Evolutionary conservation across 495 filamentous ascomycete species (phyloP).

Genomic region (Patellaria atrata): DNA sequence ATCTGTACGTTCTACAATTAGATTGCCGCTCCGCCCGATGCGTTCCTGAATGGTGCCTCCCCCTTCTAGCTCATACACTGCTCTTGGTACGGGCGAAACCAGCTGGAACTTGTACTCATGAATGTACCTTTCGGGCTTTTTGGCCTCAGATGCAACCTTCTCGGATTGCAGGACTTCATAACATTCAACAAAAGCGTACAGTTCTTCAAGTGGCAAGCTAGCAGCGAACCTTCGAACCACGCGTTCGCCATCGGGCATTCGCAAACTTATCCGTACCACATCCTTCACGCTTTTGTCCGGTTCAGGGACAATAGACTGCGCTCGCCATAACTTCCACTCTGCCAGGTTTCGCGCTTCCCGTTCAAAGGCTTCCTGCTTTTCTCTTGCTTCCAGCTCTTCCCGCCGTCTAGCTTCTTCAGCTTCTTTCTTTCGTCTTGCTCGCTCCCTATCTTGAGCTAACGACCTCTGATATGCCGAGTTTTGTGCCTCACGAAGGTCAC

Average conservation of each 20-base stretch:
- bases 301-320: conserved; percentile 48
- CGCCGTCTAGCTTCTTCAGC: conserved; percentile 51
- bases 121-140: conserved; percentile 50
- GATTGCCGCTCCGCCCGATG: conserved; percentile 71
- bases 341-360: conserved; percentile 40
- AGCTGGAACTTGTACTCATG: conserved; percentile 73
- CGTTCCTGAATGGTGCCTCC: conserved; percentile 50
- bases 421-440: conserved; percentile 56
- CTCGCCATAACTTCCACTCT: conserved; percentile 75
- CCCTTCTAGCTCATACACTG: conserved; percentile 53
- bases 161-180: conserved; percentile 45
- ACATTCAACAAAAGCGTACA: conserved; percentile 96
- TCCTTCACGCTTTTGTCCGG: conserved; percentile 50
- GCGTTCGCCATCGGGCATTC: conserved; percentile 56
- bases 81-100: conserved; percentile 67
- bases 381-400: conserved; percentile 47
- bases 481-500: conserved; percentile 67
- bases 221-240: conserved; percentile 59
- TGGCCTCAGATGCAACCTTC: conserved; percentile 21
- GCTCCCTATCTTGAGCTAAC: conserved; percentile 72
- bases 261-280: conserved; percentile 65
- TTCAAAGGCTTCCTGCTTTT: conserved; percentile 49
- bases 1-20: conserved; percentile 66
- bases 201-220: conserved; percentile 58
- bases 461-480: conserved; percentile 87